Conservation (phyloP, 2,329 filamentous ascomycete genomes). For the Penicillium sumatraense region DNA sequence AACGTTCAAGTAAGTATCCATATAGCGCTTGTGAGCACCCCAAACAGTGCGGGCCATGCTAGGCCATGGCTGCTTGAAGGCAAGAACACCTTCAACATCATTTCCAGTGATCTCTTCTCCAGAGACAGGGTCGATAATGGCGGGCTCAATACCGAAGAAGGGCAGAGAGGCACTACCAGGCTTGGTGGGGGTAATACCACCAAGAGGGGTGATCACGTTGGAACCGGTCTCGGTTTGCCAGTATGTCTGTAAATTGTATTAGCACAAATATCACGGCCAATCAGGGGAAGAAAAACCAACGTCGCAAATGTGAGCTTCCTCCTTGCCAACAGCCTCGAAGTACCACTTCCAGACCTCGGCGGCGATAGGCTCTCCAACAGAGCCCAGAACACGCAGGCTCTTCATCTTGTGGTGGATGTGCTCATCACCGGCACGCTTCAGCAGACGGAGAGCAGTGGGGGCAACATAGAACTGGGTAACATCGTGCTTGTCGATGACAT, state of each 20-base stretch:
- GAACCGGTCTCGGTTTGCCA: constrained; percentile 99
- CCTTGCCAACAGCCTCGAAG: constrained; percentile 90
- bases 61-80: constrained; percentile 97
- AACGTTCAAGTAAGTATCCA: constrained; percentile 97
- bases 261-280: background rate
- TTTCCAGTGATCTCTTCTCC: constrained; percentile 93
- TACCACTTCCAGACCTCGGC: constrained; percentile 99
- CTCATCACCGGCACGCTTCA: constrained; percentile 94
- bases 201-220: constrained; percentile 91
- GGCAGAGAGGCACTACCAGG: constrained; percentile 93
- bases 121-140: constrained; percentile 94
- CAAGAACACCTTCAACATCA: constrained; percentile 94
- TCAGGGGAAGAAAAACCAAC: constrained; percentile 62
- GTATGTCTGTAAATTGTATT: constrained; percentile 71
- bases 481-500: constrained; percentile 92
- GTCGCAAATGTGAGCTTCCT: constrained; percentile 90
- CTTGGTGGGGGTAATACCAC: constrained; percentile 93
- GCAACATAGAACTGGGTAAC: constrained; percentile 99
- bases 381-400: constrained; percentile 85
- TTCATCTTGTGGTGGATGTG: constrained; percentile 90
- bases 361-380: constrained; percentile 95
- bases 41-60: constrained; percentile 98
- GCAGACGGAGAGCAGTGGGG: constrained; percentile 85
- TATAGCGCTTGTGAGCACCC: constrained; percentile 96
- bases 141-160: constrained; percentile 98